These are phyloP conservation scores for Coprinellus aureogranulatus DNA, from an alignment of 768 basidiomycete genomes.

Conservation along the genomic window DNA sequence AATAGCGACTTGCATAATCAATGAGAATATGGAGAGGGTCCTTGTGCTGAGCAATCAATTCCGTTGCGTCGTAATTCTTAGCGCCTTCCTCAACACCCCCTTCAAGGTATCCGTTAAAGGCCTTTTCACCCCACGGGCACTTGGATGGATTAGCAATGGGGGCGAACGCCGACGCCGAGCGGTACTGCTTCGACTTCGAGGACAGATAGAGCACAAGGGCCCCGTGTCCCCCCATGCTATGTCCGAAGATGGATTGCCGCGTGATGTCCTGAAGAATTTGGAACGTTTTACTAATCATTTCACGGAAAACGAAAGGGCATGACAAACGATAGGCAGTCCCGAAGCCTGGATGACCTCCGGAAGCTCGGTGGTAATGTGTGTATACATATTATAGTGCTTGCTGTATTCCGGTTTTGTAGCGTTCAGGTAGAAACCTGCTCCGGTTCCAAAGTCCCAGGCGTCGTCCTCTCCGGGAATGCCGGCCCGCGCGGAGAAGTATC, in stretches of 20 bases:
- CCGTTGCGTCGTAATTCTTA: conserved; percentile 77
- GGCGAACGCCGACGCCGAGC: conserved; percentile 86
- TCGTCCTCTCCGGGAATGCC: conserved; percentile 76
- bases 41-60: conserved; percentile 63
- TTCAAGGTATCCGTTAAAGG: conserved; percentile 80
- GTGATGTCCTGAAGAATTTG: conserved; percentile 61
- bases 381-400: conserved; percentile 86
- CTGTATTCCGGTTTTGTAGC: conserved; percentile 76
- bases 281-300: background rate
- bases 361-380: conserved; percentile 79
- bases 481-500: conserved; percentile 94
- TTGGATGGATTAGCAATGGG: conserved; percentile 84
- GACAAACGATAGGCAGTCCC: conserved; percentile 72
- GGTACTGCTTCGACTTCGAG: conserved; percentile 67
- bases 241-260: conserved; percentile 88
- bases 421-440: conserved; percentile 96
- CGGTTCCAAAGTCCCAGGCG: conserved; percentile 90
- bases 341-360: conserved; percentile 74
- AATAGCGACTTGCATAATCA: conserved; percentile 64
- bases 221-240: conserved; percentile 98
- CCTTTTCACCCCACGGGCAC: conserved; percentile 90
- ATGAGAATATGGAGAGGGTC: conserved; percentile 76
- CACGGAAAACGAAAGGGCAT: background rate
- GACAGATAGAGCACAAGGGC: conserved; percentile 88
- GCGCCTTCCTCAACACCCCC: conserved; percentile 77